A percentile compares a stretch with the other conserved stretches of the same genome.
phyloP scores from a whole-genome alignment of 176 grass and related monocot genomes.

The Lolium perenne region DNA sequence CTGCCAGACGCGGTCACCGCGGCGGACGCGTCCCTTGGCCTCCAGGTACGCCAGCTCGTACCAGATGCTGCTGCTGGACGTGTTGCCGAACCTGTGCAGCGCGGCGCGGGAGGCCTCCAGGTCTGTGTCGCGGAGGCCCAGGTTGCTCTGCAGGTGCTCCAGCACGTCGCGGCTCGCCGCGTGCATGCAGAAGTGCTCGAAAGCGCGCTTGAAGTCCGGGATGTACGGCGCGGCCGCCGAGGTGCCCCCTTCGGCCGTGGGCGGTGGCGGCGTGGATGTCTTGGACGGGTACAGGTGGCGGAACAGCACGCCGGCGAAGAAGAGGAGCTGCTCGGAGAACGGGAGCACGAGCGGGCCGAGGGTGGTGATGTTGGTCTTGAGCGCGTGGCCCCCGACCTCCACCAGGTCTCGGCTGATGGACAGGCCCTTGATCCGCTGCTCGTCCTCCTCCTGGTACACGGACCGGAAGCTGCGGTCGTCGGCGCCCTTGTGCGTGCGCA shows the following conservation, averaged over 20 bases:
- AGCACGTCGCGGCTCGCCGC: conserved; percentile 92
- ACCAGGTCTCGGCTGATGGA: conserved; percentile 94
- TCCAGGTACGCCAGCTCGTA: conserved; percentile 95
- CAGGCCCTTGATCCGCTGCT: conserved; percentile 88
- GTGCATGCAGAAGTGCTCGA: conserved; percentile 99
- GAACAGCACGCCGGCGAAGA: conserved; percentile 90
- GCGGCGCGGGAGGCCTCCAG: conserved; percentile 89
- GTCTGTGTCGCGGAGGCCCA: conserved; percentile 68
- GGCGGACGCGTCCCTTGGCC: conserved; percentile 79
- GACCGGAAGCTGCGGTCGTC: conserved; percentile 89
- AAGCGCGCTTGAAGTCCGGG: conserved; percentile 95
- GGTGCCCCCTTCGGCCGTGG: background rate
- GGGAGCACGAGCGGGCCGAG: conserved; percentile 89
- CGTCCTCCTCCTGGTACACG: conserved; percentile 99
- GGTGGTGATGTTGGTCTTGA: conserved; percentile 99
- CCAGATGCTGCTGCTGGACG: conserved; percentile 97
- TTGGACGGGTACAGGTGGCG: conserved; percentile 85
- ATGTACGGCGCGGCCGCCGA: conserved; percentile 76
- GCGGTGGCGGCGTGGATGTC: conserved; percentile 28
- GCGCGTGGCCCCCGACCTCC: conserved; percentile 91
- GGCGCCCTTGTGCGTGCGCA: conserved; percentile 93
- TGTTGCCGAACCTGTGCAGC: conserved; percentile 98
- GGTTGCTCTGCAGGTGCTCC: conserved; percentile 89
- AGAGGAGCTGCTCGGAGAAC: conserved; percentile 93
- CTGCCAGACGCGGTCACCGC: conserved; percentile 98